Percentiles rank a stretch among this genome's conserved stretches.
Evolutionary conservation across 2,329 filamentous ascomycete species (phyloP).

Genomic region (Lecanicillium sp.): DNA sequence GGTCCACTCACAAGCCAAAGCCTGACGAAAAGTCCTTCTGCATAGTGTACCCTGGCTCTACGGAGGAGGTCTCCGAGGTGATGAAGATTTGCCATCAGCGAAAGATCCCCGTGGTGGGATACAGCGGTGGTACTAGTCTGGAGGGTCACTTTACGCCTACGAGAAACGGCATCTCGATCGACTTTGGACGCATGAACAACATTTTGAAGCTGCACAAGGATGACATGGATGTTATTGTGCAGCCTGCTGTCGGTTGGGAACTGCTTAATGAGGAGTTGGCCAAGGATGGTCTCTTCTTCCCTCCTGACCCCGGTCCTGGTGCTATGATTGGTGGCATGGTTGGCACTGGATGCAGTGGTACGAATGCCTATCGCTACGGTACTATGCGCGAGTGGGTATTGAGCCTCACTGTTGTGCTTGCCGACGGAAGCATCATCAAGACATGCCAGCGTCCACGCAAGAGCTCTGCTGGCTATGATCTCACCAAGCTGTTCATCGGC

Average conservation of each 20-base stretch:
- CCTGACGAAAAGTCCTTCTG: slow-evolving; percentile 50
- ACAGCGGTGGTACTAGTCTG: slow-evolving; percentile 79
- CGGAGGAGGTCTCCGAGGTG: slow-evolving; percentile 75
- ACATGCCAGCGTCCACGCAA: slow-evolving; percentile 83
- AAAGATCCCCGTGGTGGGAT: slow-evolving; percentile 76
- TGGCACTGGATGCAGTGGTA: slow-evolving; percentile 65
- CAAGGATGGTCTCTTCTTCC: slow-evolving; percentile 76
- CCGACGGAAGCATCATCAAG: slow-evolving; percentile 84
- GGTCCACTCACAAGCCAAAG: slow-evolving; percentile 50
- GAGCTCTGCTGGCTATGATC: slow-evolving; percentile 84
- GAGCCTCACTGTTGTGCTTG: slow-evolving; percentile 76
- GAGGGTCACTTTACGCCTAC: slow-evolving; percentile 86
- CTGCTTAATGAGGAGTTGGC: slow-evolving; percentile 68
- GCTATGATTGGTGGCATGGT: slow-evolving; percentile 91
- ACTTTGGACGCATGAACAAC: slow-evolving; percentile 79
- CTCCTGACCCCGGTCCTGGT: slow-evolving; percentile 82
- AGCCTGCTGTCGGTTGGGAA: slow-evolving; percentile 83
- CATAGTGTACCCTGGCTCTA: slow-evolving; percentile 67
- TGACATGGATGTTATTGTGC: slow-evolving; percentile 68
- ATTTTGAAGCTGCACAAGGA: slow-evolving; percentile 70
- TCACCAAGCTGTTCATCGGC: slow-evolving; percentile 83
- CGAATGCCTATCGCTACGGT: slow-evolving; percentile 86
- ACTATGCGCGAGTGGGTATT: slow-evolving; percentile 95
- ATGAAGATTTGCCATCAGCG: slow-evolving; percentile 83
- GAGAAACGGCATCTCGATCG: slow-evolving; percentile 73